A percentile compares a stretch with the other conserved stretches of the same genome.
These are phyloP conservation scores for Talaromyces sp. DNA, from an alignment of 2,329 filamentous ascomycete species.

Conservation along the genomic window DNA sequence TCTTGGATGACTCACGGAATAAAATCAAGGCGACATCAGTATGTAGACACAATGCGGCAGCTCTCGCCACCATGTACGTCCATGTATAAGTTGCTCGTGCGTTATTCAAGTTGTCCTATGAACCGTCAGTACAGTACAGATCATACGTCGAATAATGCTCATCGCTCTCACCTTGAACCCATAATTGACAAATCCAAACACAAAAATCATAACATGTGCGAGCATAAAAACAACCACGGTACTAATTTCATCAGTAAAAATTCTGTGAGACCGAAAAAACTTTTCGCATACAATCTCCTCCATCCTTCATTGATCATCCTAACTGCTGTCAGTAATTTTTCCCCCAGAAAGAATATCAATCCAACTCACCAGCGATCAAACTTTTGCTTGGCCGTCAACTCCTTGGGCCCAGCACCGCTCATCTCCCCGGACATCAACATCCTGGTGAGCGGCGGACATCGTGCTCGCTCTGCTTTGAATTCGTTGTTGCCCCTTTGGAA, in stretches of 20 bases:
- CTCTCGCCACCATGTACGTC: conserved; percentile 70
- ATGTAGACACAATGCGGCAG: conserved; percentile 71
- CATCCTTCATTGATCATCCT: conserved; percentile 86
- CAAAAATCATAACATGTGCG: conserved; percentile 70
- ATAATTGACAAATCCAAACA: conserved; percentile 76
- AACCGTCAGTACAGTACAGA: neutral
- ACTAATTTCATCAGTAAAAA: conserved; percentile 37
- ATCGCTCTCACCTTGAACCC: conserved; percentile 53
- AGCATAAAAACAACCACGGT: conserved; percentile 72
- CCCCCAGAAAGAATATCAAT: neutral
- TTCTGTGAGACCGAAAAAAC: neutral
- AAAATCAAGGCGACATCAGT: conserved; percentile 76
- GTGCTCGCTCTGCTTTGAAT: conserved; percentile 55
- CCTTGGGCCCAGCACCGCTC: conserved; percentile 66
- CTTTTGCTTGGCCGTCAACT: conserved; percentile 63
- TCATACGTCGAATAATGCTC: neutral
- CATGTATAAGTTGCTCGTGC: conserved; percentile 66
- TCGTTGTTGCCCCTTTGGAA: conserved; percentile 12
- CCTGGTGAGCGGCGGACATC: conserved; percentile 76
- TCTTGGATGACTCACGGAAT: conserved; percentile 42
- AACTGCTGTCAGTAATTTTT: conserved; percentile 8
- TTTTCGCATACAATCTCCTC: conserved; percentile 61
- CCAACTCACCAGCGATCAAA: conserved; percentile 61
- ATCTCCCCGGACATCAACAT: conserved; percentile 81
- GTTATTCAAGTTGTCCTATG: conserved; percentile 57